phyloP scores from a whole-genome alignment of 2,329 filamentous ascomycete genomes.

The Fusarium sp. region DNA sequence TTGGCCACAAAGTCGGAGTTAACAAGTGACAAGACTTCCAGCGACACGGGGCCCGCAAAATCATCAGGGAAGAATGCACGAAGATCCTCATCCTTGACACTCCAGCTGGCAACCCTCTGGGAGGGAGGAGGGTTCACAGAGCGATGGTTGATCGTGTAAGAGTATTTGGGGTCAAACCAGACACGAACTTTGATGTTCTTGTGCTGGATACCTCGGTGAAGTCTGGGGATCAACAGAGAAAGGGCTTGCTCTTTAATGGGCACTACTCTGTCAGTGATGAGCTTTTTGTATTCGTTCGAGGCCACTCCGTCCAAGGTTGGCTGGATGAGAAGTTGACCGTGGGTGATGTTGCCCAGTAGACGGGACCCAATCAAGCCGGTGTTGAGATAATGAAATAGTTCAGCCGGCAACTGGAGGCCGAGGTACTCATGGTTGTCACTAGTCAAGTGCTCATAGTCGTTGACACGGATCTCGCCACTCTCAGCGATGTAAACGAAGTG shows the following conservation, averaged over 20 bases:
- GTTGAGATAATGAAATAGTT: slow-evolving; percentile 90
- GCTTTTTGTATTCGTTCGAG: slow-evolving; percentile 79
- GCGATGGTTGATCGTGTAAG: slow-evolving; percentile 72
- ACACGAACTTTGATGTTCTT: slow-evolving; percentile 79
- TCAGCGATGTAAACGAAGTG: slow-evolving; percentile 85
- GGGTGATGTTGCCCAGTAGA: slow-evolving; percentile 82
- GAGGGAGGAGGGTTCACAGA: slow-evolving; percentile 57
- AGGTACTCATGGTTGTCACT: slow-evolving; percentile 88
- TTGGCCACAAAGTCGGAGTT: slow-evolving; percentile 74
- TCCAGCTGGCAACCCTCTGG: slow-evolving; percentile 69
- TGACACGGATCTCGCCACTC: slow-evolving; percentile 78
- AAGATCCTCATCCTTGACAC: slow-evolving; percentile 68
- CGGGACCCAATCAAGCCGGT: slow-evolving; percentile 81
- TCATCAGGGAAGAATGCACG: slow-evolving; percentile 57
- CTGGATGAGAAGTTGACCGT: slow-evolving; percentile 77
- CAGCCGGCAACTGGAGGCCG: slow-evolving; percentile 86
- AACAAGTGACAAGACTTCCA: slow-evolving; percentile 72
- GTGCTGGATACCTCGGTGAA: slow-evolving; percentile 84
- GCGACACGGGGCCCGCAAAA: slow-evolving; percentile 55
- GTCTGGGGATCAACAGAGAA: slow-evolving; percentile 77
- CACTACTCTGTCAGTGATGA: slow-evolving; percentile 78
- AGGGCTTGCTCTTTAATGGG: slow-evolving; percentile 79
- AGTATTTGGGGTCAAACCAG: slow-evolving; percentile 81
- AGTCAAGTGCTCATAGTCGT: slow-evolving; percentile 77
- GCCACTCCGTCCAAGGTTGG: slow-evolving; percentile 87